phyloP scores from a whole-genome alignment of 2,329 filamentous ascomycete genomes.

The Epichloe sibirici region DNA sequence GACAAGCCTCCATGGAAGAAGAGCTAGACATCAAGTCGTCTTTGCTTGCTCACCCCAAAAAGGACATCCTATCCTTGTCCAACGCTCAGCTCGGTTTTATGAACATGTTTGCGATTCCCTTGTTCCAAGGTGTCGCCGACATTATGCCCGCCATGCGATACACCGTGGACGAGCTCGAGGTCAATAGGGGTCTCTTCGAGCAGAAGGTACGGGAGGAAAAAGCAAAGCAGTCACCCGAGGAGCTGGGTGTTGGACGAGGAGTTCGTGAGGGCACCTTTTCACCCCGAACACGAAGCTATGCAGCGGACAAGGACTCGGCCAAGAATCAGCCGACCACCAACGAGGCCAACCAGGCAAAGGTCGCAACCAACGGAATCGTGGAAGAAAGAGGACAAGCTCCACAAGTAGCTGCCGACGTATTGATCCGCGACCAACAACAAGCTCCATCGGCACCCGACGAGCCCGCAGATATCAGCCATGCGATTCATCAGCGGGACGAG shows the following conservation, averaged over 20 bases:
- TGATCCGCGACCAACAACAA: constrained; percentile 13
- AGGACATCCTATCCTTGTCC: constrained; percentile 70
- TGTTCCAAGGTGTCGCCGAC: constrained; percentile 80
- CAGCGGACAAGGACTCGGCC: constrained; percentile 16
- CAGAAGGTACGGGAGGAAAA: constrained; percentile 52
- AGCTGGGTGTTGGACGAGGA: constrained; percentile 22
- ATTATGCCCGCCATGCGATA: constrained; percentile 78
- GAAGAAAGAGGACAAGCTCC: constrained; percentile 13
- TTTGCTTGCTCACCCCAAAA: constrained; percentile 71
- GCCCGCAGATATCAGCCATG: constrained; percentile 4
- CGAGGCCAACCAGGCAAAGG: constrained; percentile 8
- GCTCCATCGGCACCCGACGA: constrained; percentile 4
- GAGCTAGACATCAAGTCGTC: constrained; percentile 82
- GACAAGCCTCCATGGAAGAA: constrained; percentile 83
- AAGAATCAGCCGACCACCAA: constrained; percentile 9
- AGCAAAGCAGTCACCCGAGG: constrained; percentile 28
- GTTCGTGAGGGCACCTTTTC: constrained; percentile 31
- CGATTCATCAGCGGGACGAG: not conserved
- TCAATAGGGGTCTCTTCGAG: constrained; percentile 67
- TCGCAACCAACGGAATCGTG: constrained; percentile 10
- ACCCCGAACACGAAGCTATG: constrained; percentile 32
- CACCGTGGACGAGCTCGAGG: constrained; percentile 67
- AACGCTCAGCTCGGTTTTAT: constrained; percentile 92
- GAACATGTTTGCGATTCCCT: constrained; percentile 84
- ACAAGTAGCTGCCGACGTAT: constrained; percentile 13